These are phyloP conservation scores for Sporothrix phasma DNA, from an alignment of 2,329 filamentous ascomycete genomes.

Conservation along the genomic window DNA sequence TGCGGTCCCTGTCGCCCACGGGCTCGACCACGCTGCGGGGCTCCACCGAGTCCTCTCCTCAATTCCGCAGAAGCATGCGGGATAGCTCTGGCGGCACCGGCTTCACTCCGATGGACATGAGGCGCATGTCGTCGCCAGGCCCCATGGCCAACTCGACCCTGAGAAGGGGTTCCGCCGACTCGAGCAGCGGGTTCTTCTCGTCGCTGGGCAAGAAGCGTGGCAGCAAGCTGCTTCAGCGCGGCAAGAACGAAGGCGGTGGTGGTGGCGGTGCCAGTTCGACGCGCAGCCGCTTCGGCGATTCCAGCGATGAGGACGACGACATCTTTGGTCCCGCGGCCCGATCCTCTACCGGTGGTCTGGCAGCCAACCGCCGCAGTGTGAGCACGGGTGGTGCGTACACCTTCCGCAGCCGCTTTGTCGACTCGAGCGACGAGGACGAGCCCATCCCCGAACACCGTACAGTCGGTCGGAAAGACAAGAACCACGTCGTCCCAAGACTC, in stretches of 20 bases:
- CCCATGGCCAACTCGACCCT: constrained; percentile 2
- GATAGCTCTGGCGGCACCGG: constrained; percentile 26
- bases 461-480: constrained; percentile 63
- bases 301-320: constrained; percentile 45
- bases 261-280: constrained; percentile 26
- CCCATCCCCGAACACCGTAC: constrained; percentile 17
- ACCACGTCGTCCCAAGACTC: constrained; percentile 32
- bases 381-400: constrained; percentile 8
- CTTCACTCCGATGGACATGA: neutral
- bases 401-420: constrained; percentile 47
- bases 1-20: constrained; percentile 60
- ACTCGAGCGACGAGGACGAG: constrained; percentile 56
- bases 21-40: constrained; percentile 43
- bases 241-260: constrained; percentile 26
- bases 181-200: constrained; percentile 31
- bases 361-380: neutral
- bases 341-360: neutral
- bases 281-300: constrained; percentile 48
- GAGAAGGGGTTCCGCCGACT: neutral
- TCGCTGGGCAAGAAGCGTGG: constrained; percentile 32
- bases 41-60: constrained; percentile 33
- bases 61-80: constrained; percentile 39
- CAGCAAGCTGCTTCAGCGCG: constrained; percentile 25
- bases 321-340: constrained; percentile 7
- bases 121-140: constrained; percentile 19